phyloP scores from a whole-genome alignment of 2,329 filamentous ascomycete species.

The Dactylonectria macrodidyma region DNA sequence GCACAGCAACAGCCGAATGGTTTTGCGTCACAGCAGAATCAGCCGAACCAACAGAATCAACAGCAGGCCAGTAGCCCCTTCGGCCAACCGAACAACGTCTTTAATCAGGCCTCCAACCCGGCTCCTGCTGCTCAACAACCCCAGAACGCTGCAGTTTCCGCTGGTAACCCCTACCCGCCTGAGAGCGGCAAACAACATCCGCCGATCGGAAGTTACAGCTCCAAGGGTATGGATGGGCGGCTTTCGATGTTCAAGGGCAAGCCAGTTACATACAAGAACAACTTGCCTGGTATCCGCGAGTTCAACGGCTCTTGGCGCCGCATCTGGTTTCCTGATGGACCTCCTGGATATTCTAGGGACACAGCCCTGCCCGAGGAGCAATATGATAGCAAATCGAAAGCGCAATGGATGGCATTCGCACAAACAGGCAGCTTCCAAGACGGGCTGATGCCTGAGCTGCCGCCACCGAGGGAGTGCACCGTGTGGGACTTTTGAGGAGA shows the following conservation, averaged over 20 bases:
- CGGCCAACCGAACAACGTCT: conserved; percentile 39
- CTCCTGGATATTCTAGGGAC: conserved; percentile 74
- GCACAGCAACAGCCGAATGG: conserved; percentile 43
- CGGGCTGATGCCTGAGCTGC: conserved; percentile 81
- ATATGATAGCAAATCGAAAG: conserved; percentile 73
- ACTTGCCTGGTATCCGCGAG: conserved; percentile 64
- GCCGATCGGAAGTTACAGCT: conserved; percentile 59
- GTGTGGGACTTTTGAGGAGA: conserved; percentile 76
- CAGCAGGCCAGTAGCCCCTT: conserved; percentile 8
- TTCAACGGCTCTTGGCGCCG: conserved; percentile 71
- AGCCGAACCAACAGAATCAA: conserved; percentile 16
- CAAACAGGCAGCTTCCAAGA: conserved; percentile 78
- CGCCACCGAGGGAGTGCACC: conserved; percentile 84
- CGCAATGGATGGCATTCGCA: conserved; percentile 75
- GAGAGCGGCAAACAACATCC: conserved; percentile 62
- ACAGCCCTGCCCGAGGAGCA: conserved; percentile 71
- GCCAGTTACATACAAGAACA: conserved; percentile 70
- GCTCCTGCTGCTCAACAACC: conserved; percentile 25
- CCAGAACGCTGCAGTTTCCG: conserved; percentile 26
- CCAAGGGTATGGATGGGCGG: conserved; percentile 58
- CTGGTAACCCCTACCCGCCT: conserved; percentile 60
- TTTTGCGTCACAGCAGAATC: conserved; percentile 42
- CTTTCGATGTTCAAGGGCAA: conserved; percentile 75
- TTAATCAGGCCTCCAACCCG: conserved; percentile 46
- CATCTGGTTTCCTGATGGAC: conserved; percentile 82